phyloP scores from a whole-genome alignment of 805 yeast species.

The Sporopachydermia lactativora region DNA sequence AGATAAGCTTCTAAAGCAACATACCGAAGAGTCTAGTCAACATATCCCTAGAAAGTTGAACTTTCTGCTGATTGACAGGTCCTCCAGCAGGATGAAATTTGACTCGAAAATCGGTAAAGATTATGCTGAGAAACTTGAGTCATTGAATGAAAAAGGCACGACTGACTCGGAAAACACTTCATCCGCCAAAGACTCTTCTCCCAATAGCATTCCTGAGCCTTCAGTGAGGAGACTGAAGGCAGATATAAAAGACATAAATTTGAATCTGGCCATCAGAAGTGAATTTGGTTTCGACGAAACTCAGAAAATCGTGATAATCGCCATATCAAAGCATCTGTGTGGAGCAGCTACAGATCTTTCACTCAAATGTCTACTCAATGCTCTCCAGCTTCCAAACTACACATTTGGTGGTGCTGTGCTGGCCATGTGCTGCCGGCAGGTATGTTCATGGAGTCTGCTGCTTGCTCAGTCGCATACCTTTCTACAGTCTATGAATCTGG shows the following conservation, averaged over 20 bases:
- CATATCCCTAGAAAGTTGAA: constrained; percentile 5
- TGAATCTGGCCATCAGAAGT: constrained; percentile 28
- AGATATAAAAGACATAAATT: constrained; percentile 65
- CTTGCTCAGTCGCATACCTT: constrained; percentile 6
- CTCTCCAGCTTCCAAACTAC: constrained; percentile 15
- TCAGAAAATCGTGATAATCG: constrained; percentile 20
- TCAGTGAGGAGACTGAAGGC: constrained; percentile 40
- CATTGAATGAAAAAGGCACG: constrained; percentile 8
- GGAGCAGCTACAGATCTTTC: constrained; percentile 92
- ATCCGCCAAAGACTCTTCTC: no score
- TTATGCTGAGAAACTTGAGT: constrained; percentile 17
- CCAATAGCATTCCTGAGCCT: constrained; percentile 17
- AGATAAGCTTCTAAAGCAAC: constrained; percentile 8
- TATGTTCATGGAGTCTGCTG: constrained; percentile 41
- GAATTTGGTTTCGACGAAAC: neutral
- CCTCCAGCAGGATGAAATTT: constrained; percentile 63
- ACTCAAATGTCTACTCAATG: constrained; percentile 41
- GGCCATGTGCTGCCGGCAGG: constrained; percentile 91
- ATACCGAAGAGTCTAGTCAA: neutral
- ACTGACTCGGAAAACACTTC: no score
- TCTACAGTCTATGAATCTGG: constrained; percentile 13
- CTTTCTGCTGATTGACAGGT: constrained; percentile 61
- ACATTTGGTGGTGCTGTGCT: constrained; percentile 46
- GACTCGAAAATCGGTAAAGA: constrained; percentile 58
- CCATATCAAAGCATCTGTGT: constrained; percentile 79